Base-by-base conservation (phyloP, 2,329 filamentous ascomycete genomes). In the Nothophoma quercina region DNA sequence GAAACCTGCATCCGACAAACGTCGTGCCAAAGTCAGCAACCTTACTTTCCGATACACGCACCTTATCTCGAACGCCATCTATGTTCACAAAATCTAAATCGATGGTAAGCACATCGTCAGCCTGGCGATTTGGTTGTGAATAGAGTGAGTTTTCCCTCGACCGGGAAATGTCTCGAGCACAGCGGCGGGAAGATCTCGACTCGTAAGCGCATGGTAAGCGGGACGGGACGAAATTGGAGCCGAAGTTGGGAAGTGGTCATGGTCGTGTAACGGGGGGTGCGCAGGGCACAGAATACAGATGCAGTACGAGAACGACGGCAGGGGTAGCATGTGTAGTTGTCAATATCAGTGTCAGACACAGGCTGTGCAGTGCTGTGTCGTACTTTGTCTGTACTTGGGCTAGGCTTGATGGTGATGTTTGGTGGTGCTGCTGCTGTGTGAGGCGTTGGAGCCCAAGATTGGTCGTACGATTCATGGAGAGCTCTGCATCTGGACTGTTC, bases 121-220 rank as follows among this genome's bases (percentile, higher is more conserved):
- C n/a, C n/a, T n/a, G n/a, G n/a, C n/a, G n/a, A n/a, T n/a, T n/a
- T n/a, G n/a, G n/a, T n/a, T n/a, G n/a, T n/a, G n/a, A n/a, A n/a
- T 53, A 26, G 43, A 42, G 38, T 33, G 32, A 41, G 13, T 29
- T 22, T 42, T 36, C 32, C 33, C 50, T 36, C 36, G 18, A 53
- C 50, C 30, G 38, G 50, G 38, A 39, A 48, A 21, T 64, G 63
- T 69, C 59, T 66, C 54, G 33, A 51, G 56, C 56, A 68, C 59
- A 34, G 50, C 49, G 26, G 39, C 49, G 53, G 47, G 44, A 54
- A 41, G 23, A 58, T 43, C 50, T 42, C 30, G 25, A 32, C 34
- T 34, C n/a, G n/a, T n/a, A n/a, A n/a, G n/a, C n/a, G n/a, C n/a
- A n/a, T n/a, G n/a, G 39, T 30, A 18, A 42, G 47, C 50, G 16